Conservation (phyloP, 441 rosid species). For the Bruguiera hainesii region DNA sequence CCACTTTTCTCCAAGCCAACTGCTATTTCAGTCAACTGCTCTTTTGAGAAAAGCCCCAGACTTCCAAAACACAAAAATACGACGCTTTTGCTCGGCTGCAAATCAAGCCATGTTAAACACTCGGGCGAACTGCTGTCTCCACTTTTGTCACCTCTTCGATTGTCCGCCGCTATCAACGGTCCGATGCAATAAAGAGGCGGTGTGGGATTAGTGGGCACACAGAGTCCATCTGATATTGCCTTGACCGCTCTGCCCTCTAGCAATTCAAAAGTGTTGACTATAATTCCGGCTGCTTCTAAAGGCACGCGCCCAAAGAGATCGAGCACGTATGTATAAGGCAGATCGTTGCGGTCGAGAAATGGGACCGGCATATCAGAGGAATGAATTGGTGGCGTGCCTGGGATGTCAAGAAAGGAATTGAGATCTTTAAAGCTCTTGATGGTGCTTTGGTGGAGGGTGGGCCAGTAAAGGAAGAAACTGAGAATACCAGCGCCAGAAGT, state of each 20-base stretch:
- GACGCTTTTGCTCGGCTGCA: constrained; percentile 27
- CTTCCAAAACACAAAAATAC: constrained; percentile 36
- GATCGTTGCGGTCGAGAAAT: constrained; percentile 18
- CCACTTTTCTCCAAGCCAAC: constrained; percentile 28
- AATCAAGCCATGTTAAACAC: constrained; percentile 40
- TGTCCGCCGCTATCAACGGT: constrained; percentile 28
- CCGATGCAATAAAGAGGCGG: constrained; percentile 45
- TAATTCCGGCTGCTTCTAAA: constrained; percentile 26
- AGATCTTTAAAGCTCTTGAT: constrained; percentile 28
- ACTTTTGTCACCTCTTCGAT: neutral
- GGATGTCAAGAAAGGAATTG: constrained; percentile 15
- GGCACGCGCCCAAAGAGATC: neutral
- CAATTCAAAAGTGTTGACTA: constrained; percentile 38
- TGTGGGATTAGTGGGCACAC: constrained; percentile 22
- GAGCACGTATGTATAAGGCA: constrained; percentile 19
- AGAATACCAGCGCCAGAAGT: constrained; percentile 29
- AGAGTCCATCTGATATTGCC: constrained; percentile 33
- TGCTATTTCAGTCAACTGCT: constrained; percentile 32
- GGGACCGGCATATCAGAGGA: constrained; percentile 26
- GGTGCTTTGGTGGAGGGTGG: constrained; percentile 24
- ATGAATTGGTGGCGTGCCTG: constrained; percentile 28
- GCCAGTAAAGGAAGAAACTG: constrained; percentile 16
- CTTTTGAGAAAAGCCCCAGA: constrained; percentile 30
- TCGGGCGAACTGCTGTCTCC: constrained; percentile 3
- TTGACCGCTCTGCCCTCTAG: constrained; percentile 32